phyloP scores from a whole-genome alignment of 106 monocot genomes.

The Dioscorea zingiberensis region DNA sequence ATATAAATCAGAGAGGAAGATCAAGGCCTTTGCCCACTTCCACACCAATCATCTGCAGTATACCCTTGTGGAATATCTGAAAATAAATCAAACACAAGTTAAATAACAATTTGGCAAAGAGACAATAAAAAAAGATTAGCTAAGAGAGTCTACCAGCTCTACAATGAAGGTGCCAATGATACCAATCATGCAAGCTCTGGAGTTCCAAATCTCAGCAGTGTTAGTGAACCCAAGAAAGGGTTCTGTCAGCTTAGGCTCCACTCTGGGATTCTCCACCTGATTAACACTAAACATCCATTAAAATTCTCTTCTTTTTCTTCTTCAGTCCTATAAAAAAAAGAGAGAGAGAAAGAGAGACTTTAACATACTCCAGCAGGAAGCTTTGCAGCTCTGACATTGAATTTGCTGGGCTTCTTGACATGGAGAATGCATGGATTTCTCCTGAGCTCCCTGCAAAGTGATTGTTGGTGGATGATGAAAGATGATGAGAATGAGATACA shows the following conservation, averaged over 20 bases:
- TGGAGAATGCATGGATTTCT: neutral
- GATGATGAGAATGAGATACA: conserved; percentile 15
- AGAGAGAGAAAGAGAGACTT: neutral
- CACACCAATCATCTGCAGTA: conserved; percentile 85
- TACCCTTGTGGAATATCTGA: conserved; percentile 68
- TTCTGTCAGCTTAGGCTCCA: conserved; percentile 68
- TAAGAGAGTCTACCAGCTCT: conserved; percentile 53
- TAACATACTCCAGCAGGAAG: conserved; percentile 61
- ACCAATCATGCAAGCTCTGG: conserved; percentile 94
- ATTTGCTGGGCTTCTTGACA: conserved; percentile 12
- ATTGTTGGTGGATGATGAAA: conserved; percentile 14
- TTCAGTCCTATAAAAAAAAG: neutral
- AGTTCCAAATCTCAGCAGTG: conserved; percentile 92
- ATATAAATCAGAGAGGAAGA: conserved; percentile 51
- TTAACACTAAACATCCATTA: neutral
- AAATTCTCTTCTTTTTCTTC: neutral
- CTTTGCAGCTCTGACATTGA: conserved; percentile 67
- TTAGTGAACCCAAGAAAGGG: conserved; percentile 83
- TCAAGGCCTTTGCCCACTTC: conserved; percentile 91
- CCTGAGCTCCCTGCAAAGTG: neutral
- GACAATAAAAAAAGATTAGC: neutral
- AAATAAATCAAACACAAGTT: neutral
- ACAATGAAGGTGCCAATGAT: conserved; percentile 78
- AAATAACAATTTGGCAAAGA: neutral
- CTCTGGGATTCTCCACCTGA: conserved; percentile 69